A percentile compares a stretch with the other conserved stretches of the same genome.
phyloP scores from a whole-genome alignment of 345 rosid genomes.

The Cardiospermum halicacabum region DNA sequence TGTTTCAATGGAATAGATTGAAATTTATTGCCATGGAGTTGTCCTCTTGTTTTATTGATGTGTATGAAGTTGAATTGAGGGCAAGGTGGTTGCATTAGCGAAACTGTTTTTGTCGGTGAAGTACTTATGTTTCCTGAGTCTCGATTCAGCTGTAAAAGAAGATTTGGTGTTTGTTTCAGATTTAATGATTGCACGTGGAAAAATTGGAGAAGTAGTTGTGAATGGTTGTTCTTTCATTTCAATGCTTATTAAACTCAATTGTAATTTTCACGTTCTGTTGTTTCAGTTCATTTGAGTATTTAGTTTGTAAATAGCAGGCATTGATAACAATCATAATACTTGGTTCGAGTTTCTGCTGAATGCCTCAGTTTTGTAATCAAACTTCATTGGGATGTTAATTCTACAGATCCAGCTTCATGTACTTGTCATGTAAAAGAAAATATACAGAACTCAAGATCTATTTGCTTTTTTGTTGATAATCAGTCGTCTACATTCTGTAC shows the following conservation, averaged over 20 bases:
- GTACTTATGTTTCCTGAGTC: not conserved
- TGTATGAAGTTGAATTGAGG: not conserved
- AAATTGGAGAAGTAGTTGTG: not conserved
- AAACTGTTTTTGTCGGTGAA: not conserved
- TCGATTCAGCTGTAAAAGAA: not conserved
- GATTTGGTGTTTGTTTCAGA: not conserved
- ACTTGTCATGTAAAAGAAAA: not conserved
- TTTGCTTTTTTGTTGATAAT: not conserved
- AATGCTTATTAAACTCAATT: not conserved
- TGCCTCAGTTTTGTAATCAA: not conserved
- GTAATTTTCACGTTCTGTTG: not conserved
- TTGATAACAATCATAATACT: not conserved
- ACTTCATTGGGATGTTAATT: not conserved
- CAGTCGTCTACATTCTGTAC: constrained; percentile 12
- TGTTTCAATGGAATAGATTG: not conserved
- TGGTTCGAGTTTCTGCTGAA: not conserved
- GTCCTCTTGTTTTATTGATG: not conserved
- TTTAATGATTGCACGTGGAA: not conserved
- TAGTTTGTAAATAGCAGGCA: not conserved
- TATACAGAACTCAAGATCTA: not conserved
- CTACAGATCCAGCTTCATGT: not conserved
- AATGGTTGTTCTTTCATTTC: not conserved
- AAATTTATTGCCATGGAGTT: not conserved
- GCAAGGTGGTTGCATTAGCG: not conserved
- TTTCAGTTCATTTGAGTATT: not conserved